Percentiles rank a stretch among this genome's conserved stretches.
phyloP scores from a whole-genome alignment of 1,139 yeast species.

The Candida sojae region DNA sequence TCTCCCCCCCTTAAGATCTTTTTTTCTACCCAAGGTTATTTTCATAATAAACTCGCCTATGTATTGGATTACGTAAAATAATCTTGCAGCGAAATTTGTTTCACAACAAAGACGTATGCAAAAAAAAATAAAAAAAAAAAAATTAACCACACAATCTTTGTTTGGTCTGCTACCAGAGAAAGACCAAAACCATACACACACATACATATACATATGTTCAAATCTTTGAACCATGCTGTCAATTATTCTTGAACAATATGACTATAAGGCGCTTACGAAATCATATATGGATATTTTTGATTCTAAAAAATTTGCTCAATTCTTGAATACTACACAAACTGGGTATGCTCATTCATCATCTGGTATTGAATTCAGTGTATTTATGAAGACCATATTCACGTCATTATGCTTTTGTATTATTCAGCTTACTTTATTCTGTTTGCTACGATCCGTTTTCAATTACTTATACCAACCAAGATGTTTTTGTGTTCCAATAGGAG shows the following conservation, averaged over 20 bases:
- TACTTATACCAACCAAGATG: conserved; percentile 60
- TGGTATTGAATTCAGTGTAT: conserved; percentile 37
- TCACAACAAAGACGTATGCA: not conserved
- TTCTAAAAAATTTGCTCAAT: conserved; percentile 30
- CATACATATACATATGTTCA: too few relatives aligned
- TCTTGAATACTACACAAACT: conserved; percentile 58
- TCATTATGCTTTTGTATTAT: conserved; percentile 52
- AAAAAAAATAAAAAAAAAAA: not conserved
- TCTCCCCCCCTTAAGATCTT: not conserved
- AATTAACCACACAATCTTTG: not conserved
- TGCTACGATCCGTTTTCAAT: conserved; percentile 47
- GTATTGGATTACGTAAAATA: not conserved
- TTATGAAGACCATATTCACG: conserved; percentile 52
- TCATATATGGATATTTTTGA: conserved; percentile 30
- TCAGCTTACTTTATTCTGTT: conserved; percentile 55
- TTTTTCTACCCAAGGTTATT: not conserved
- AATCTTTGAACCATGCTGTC: conserved; percentile 7
- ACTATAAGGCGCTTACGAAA: conserved; percentile 26
- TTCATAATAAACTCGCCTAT: too few relatives aligned
- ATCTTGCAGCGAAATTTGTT: not conserved
- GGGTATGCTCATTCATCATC: conserved; percentile 52
- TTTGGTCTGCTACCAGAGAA: not conserved
- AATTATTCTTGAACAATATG: conserved; percentile 17
- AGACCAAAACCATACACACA: not conserved
- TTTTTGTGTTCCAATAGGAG: conserved; percentile 40